Percentiles rank a stretch among this genome's conserved stretches.
Conservation (phyloP, 108 stramenopile species). For the Skeletonema costatum region DNA sequence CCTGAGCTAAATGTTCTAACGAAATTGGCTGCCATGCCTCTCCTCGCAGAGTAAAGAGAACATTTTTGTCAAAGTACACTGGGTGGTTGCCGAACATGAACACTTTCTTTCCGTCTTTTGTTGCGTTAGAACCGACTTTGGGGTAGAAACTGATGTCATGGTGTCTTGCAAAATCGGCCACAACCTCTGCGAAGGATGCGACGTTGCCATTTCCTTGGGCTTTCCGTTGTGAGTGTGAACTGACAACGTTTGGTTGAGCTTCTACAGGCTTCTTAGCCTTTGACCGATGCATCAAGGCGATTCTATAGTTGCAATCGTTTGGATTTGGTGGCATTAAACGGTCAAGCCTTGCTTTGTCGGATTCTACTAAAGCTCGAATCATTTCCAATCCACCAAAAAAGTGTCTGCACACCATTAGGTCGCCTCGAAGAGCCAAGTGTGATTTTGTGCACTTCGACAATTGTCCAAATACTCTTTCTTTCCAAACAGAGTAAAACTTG, state of each 20-base stretch:
- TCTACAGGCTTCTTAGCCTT: slow-evolving; percentile 30
- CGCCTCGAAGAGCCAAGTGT: slow-evolving; percentile 42
- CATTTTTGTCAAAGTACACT: slow-evolving; percentile 77
- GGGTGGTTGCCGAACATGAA: slow-evolving; percentile 74
- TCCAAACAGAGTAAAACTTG: slow-evolving; percentile 62
- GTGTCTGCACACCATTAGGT: slow-evolving; percentile 64
- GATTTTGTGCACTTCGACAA: slow-evolving; percentile 13
- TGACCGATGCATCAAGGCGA: slow-evolving; percentile 54
- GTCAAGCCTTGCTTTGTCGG: slow-evolving; percentile 27
- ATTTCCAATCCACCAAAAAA: slow-evolving; percentile 72
- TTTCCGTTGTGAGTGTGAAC: background rate
- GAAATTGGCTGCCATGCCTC: slow-evolving; percentile 64
- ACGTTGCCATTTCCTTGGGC: background rate
- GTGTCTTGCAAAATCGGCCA: slow-evolving; percentile 63
- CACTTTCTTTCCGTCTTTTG: slow-evolving; percentile 75
- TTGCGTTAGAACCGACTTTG: slow-evolving; percentile 58
- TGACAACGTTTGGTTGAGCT: slow-evolving; percentile 7
- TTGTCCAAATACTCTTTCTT: slow-evolving; percentile 30
- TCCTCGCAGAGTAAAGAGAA: slow-evolving; percentile 56
- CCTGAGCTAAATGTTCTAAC: slow-evolving; percentile 57
- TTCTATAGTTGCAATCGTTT: slow-evolving; percentile 48
- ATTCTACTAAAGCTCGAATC: slow-evolving; percentile 50
- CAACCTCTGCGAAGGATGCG: slow-evolving; percentile 40
- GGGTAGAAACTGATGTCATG: slow-evolving; percentile 68
- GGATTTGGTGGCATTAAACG: slow-evolving; percentile 45